A percentile compares a stretch with the other conserved stretches of the same genome.
Conservation (phyloP, 768 basidiomycete genomes). For the Boletellus sp. region DNA sequence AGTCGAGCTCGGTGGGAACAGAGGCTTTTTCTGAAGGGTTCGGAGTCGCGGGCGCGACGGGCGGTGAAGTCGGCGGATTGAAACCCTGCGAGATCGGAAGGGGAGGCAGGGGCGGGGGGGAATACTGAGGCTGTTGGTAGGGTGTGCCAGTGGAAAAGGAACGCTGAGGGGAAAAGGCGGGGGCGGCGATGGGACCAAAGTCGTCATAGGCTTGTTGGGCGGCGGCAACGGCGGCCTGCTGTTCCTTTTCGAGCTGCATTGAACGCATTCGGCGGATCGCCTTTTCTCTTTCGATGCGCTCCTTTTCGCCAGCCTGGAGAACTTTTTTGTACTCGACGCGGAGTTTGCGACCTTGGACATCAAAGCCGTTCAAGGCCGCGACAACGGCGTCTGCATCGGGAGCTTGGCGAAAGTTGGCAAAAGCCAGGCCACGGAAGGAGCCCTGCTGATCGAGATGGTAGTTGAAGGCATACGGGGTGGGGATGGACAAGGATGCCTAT, state of each 20-base stretch:
- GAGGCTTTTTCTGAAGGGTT: constrained; percentile 63
- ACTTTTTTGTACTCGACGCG: constrained; percentile 99
- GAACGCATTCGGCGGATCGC: constrained; percentile 97
- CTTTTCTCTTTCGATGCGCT: constrained; percentile 97
- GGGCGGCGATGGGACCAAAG: constrained; percentile 54
- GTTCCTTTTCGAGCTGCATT: constrained; percentile 91
- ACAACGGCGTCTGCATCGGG: constrained; percentile 94
- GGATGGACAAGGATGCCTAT: constrained; percentile 87
- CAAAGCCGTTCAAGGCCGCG: constrained; percentile 92
- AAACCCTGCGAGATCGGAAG: constrained; percentile 41
- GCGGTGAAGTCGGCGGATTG: constrained; percentile 46
- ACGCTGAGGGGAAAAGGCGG: constrained; percentile 66
- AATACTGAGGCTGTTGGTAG: constrained; percentile 63
- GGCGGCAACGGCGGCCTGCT: constrained; percentile 29
- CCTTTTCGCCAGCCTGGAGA: constrained; percentile 98
- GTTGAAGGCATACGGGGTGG: constrained; percentile 98
- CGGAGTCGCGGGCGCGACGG: constrained; percentile 55
- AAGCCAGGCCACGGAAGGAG: constrained; percentile 94
- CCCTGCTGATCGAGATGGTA: constrained; percentile 97
- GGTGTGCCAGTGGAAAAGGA: constrained; percentile 63
- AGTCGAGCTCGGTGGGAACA: constrained; percentile 72
- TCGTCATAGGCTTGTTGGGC: constrained; percentile 61
- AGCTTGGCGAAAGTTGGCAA: constrained; percentile 94
- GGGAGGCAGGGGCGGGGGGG: constrained; percentile 49
- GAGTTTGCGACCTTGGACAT: constrained; percentile 93